Evolutionary conservation across 306 rosid species (phyloP).

Genomic region (Sphenostylis stenocarpa): DNA sequence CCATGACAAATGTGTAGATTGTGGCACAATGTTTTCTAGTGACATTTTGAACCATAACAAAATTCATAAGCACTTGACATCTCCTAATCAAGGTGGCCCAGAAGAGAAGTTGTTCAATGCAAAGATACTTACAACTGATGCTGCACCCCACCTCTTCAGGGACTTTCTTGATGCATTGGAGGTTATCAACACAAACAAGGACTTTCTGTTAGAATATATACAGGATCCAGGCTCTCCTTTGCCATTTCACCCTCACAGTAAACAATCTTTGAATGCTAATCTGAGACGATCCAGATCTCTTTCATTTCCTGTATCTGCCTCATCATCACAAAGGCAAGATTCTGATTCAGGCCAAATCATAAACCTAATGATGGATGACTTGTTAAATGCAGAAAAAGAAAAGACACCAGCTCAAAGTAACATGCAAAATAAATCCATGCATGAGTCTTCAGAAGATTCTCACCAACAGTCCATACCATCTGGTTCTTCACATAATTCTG

Average conservation of each 20-base stretch:
- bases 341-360: constrained; percentile 31
- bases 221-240: constrained; percentile 61
- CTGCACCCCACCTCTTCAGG: constrained; percentile 50
- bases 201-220: constrained; percentile 46
- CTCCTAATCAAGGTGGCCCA: background rate
- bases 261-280: constrained; percentile 34
- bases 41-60: constrained; percentile 9
- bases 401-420: constrained; percentile 17
- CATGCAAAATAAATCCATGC: background rate
- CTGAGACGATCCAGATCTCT: constrained; percentile 39
- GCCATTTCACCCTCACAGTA: constrained; percentile 32
- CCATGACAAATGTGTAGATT: constrained; percentile 32
- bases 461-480: background rate
- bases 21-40: constrained; percentile 29
- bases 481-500: constrained; percentile 7
- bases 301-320: constrained; percentile 49
- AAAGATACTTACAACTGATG: constrained; percentile 47
- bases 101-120: constrained; percentile 45
- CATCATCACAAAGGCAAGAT: constrained; percentile 31
- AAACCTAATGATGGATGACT: constrained; percentile 22
- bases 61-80: constrained; percentile 32
- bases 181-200: constrained; percentile 54
- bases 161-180: constrained; percentile 68
- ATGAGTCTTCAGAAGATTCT: background rate
- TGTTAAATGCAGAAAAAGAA: background rate